These are phyloP conservation scores for Spirogloea muscicola DNA, from an alignment of 139 green algal genomes.

Conservation along the genomic window DNA sequence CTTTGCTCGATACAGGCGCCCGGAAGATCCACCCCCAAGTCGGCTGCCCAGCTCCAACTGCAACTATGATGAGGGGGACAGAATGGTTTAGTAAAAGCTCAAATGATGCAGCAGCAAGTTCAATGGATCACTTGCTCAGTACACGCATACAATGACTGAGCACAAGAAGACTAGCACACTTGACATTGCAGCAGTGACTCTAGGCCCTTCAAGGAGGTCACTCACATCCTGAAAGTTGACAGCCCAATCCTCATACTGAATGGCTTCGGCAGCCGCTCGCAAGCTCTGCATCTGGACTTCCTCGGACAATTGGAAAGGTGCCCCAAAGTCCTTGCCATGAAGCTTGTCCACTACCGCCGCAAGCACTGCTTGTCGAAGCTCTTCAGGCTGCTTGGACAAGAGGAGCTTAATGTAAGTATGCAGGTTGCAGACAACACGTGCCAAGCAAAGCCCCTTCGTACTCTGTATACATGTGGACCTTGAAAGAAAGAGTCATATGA, in stretches of 20 bases:
- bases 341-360: conserved; percentile 5
- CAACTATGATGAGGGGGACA: too few relatives aligned
- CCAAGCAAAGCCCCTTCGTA: too few relatives aligned
- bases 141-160: too few relatives aligned
- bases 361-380: conserved; percentile 17
- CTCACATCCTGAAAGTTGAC: conserved; percentile 43
- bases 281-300: conserved; percentile 10
- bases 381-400: conserved; percentile 8
- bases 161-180: too few relatives aligned
- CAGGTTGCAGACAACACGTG: too few relatives aligned
- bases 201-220: background rate
- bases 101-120: too few relatives aligned
- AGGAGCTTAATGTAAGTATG: too few relatives aligned
- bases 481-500: too few relatives aligned
- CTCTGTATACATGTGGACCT: too few relatives aligned
- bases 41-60: conserved; percentile 20
- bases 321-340: background rate
- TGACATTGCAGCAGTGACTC: too few relatives aligned
- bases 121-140: too few relatives aligned
- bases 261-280: conserved; percentile 15
- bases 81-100: too few relatives aligned
- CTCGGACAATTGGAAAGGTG: background rate
- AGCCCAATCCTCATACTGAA: conserved; percentile 41
- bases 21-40: conserved; percentile 24
- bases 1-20: conserved; percentile 52